phyloP scores from a whole-genome alignment of 176 grass and related monocot species.

The Pharus latifolius region DNA sequence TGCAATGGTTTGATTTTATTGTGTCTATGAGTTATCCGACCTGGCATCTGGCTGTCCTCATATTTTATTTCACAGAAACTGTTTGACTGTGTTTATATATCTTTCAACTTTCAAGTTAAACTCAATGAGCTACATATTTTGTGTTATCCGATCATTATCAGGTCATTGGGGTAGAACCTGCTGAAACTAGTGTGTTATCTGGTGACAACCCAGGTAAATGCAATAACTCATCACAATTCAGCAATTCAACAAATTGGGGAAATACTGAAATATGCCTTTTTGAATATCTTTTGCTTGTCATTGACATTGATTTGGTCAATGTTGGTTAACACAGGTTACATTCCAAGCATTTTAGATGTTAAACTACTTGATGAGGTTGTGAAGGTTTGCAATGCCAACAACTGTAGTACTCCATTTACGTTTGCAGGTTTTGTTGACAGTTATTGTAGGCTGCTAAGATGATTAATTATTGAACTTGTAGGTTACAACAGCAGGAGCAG shows the following conservation, averaged over 20 bases:
- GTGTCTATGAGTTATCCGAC: background rate
- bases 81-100: background rate
- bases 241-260: background rate
- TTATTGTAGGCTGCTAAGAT: background rate
- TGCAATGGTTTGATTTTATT: background rate
- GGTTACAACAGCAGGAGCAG: conserved; percentile 76
- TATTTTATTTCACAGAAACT: background rate
- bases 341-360: conserved; percentile 90
- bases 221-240: background rate
- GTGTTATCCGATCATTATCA: conserved; percentile 15
- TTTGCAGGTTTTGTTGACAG: conserved; percentile 8
- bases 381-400: conserved; percentile 50
- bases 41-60: background rate
- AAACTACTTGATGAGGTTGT: conserved; percentile 91
- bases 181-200: conserved; percentile 84
- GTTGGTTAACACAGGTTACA: conserved; percentile 48
- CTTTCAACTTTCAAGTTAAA: background rate
- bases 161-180: conserved; percentile 94
- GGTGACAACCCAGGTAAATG: conserved; percentile 69
- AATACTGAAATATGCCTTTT: background rate
- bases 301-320: conserved; percentile 8
- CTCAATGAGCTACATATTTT: background rate
- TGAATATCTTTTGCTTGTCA: background rate
- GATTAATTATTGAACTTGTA: conserved; percentile 32
- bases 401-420: conserved; percentile 8